Evolutionary conservation across 805 yeast species (phyloP).

Genomic region (Candida germanica): DNA sequence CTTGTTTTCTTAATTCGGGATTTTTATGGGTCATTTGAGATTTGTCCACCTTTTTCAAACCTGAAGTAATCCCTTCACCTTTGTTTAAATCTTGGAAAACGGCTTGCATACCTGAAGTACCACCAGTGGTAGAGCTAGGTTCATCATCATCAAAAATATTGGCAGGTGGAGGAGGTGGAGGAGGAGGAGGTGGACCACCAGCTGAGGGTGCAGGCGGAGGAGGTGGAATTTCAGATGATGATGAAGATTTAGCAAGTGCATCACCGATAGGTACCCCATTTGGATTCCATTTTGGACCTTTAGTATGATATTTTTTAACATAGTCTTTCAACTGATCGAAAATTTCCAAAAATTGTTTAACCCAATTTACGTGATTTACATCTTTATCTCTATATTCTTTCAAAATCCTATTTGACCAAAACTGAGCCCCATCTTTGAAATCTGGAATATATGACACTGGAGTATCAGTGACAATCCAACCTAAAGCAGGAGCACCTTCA

Average conservation of each 20-base stretch:
- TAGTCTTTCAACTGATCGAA: slow-evolving; percentile 70
- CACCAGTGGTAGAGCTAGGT: slow-evolving; percentile 16
- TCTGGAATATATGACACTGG: slow-evolving; percentile 79
- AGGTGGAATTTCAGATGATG: slow-evolving; percentile 33
- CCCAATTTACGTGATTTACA: slow-evolving; percentile 77
- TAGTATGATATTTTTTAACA: slow-evolving; percentile 72
- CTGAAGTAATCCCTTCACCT: slow-evolving; percentile 81
- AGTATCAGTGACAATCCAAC: slow-evolving; percentile 80
- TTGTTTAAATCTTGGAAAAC: slow-evolving; percentile 87
- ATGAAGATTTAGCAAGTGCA: slow-evolving; percentile 26
- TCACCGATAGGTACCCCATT: slow-evolving; percentile 58
- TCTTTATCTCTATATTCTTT: slow-evolving; percentile 79
- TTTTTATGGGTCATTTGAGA: slow-evolving; percentile 93
- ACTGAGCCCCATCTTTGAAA: slow-evolving; percentile 86
- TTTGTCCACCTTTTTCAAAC: slow-evolving; percentile 87
- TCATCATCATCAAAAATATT: slow-evolving; percentile 45
- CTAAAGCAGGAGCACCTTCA: slow-evolving; percentile 86
- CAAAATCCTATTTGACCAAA: slow-evolving; percentile 88
- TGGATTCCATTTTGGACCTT: slow-evolving; percentile 79
- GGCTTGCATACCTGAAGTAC: slow-evolving; percentile 65
- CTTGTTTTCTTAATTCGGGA: slow-evolving; percentile 68
- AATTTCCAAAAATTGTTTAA: slow-evolving; percentile 54
- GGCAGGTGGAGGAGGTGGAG: slow-evolving; percentile 71
- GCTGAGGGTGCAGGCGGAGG: slow-evolving; percentile 60
- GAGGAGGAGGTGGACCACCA: slow-evolving; percentile 80